Base-by-base conservation (phyloP, 2,329 filamentous ascomycete genomes). In the Trichoderma koningiopsis region DNA sequence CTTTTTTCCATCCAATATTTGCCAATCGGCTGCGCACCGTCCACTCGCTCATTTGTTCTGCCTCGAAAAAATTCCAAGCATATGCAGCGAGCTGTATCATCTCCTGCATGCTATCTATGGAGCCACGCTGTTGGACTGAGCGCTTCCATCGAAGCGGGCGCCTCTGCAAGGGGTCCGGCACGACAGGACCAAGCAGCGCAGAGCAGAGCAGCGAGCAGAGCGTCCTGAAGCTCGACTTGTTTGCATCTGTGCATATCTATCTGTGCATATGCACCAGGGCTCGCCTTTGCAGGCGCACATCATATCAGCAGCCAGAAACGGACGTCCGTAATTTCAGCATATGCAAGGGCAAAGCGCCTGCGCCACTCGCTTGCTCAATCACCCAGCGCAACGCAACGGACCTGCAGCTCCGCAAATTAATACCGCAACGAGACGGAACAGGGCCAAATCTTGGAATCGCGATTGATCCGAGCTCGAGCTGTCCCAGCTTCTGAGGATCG, bases 261-360 rank as follows among this genome's bases (percentile, higher is more conserved):
- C n/a, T 37, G 6, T 60, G 57, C 35, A 35, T 40, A 47, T 63
- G 60, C 61, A 29, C 16, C 16, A 19, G 14, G 14, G 37, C 37
- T 40, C 16, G 37, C 37, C 6, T 19, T 40, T 40, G 37, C 37
- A 40, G 14, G 37, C 55, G 61, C 61, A 64, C 40, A 40, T 37
- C 35, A 64, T 55, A 40, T 53, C 35, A 43, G 31, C 61, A 52
- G 33, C 31, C 61, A 35, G 37, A 40, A 40, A 19, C 40, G 49
- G 43, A 47, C n/a, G 37, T 40, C 16, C 1, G 37, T 64, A 64
- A 64, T 64, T 64, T 64, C 61, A 64, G 24, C 33, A 33, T 29
- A 43, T 64, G 61, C 61, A 64, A 35, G 61, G 52, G 61, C 61
- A 64, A 31, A 53, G 61, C 33, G 49, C 49, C 61, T 64, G 61